Evolutionary conservation across 1,284 basidiomycete genomes (phyloP).

Genomic region (Coniophora puteana): DNA sequence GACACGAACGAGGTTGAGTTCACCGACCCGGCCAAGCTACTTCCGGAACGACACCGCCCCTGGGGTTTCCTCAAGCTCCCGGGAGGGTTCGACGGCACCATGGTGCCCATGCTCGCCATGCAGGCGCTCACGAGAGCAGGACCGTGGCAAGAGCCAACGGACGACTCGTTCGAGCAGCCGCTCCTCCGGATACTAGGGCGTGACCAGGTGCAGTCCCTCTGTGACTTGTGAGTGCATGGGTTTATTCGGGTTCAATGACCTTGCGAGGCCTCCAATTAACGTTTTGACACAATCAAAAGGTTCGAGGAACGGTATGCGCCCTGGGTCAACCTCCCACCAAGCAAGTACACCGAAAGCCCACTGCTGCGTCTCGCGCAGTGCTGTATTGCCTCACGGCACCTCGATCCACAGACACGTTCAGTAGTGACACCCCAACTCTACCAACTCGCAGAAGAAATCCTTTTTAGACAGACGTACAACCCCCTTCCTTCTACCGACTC

Average conservation of each 20-base stretch:
- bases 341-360: constrained; percentile 22
- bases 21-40: constrained; percentile 23
- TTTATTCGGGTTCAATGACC: background rate
- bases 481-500: constrained; percentile 35
- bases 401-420: constrained; percentile 30
- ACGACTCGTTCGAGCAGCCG: constrained; percentile 26
- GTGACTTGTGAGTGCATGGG: constrained; percentile 38
- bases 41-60: constrained; percentile 30
- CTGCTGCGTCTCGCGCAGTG: constrained; percentile 37
- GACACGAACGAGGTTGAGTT: constrained; percentile 26
- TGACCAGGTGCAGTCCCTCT: constrained; percentile 32
- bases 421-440: constrained; percentile 37
- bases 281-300: constrained; percentile 19
- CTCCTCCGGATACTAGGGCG: constrained; percentile 30
- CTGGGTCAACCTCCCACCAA: constrained; percentile 36
- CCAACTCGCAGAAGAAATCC: constrained; percentile 34
- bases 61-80: constrained; percentile 33
- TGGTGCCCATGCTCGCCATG: constrained; percentile 38
- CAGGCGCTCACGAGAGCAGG: constrained; percentile 30
- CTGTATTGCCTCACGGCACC: constrained; percentile 36
- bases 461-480: constrained; percentile 37
- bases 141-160: constrained; percentile 9
- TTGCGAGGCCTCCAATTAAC: constrained; percentile 1
- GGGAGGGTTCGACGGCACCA: constrained; percentile 34
- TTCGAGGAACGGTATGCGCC: constrained; percentile 41